phyloP scores from a whole-genome alignment of 1,284 basidiomycete species.

The Pterulicium gracile region DNA sequence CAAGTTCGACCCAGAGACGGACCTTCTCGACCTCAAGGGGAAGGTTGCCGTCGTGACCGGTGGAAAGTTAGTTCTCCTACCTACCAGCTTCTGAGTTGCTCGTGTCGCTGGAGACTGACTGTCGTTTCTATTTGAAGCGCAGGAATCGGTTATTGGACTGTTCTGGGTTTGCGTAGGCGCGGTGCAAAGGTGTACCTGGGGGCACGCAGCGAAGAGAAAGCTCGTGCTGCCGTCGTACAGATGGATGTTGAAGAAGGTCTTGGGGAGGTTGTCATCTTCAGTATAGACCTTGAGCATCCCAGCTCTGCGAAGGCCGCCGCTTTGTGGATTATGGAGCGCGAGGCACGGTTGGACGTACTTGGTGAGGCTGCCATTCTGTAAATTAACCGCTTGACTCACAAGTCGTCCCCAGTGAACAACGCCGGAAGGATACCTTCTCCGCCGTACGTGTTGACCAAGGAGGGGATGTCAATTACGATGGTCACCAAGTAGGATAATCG shows the following conservation, averaged over 20 bases:
- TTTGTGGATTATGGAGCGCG: not conserved
- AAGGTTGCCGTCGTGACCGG: not conserved
- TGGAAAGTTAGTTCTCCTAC: not conserved
- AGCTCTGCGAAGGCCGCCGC: not conserved
- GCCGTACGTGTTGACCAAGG: not conserved
- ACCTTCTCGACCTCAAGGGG: not conserved
- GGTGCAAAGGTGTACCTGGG: constrained; percentile 13
- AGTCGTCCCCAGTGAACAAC: not conserved
- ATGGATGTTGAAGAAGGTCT: constrained; percentile 8
- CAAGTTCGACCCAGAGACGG: not conserved
- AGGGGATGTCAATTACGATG: constrained; percentile 15
- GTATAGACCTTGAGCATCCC: constrained; percentile 3
- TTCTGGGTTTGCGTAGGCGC: constrained; percentile 9
- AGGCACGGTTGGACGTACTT: not conserved
- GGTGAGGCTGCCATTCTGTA: not conserved
- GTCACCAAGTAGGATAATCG: constrained; percentile 14
- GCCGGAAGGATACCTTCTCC: not conserved
- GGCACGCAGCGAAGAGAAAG: constrained; percentile 9
- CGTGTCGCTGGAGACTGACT: not conserved
- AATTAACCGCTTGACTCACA: not conserved
- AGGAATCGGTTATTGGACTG: constrained; percentile 12
- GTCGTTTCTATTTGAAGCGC: constrained; percentile 4
- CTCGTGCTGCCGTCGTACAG: constrained; percentile 6
- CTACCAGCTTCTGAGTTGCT: not conserved
- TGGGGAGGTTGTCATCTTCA: not conserved